phyloP scores from a whole-genome alignment of 306 rosid genomes.

The Hippophae tibetana region DNA sequence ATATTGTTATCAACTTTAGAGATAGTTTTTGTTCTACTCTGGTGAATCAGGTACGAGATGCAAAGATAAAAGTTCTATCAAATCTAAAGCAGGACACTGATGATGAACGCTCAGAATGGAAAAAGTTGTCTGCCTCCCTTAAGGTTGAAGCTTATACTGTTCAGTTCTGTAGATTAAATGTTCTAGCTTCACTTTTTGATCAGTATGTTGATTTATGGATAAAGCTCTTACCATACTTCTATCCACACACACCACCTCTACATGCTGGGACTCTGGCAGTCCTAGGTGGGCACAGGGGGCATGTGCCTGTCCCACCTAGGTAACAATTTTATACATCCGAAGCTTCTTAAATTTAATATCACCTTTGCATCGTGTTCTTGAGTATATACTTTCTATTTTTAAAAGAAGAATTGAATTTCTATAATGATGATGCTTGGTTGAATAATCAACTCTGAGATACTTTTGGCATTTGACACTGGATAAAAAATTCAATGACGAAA shows the following conservation, averaged over 20 bases:
- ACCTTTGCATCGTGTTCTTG: background rate
- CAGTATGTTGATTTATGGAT: background rate
- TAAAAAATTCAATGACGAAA: too few relatives aligned
- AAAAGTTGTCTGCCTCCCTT: constrained; percentile 52
- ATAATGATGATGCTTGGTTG: too few relatives aligned
- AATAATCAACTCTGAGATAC: too few relatives aligned
- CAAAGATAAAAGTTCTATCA: constrained; percentile 64
- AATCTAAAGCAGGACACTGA: constrained; percentile 62
- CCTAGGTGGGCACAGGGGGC: too few relatives aligned
- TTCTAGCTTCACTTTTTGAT: background rate
- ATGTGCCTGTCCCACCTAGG: background rate
- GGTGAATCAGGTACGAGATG: constrained; percentile 69
- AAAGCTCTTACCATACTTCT: background rate
- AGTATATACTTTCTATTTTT: too few relatives aligned
- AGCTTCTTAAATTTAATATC: background rate
- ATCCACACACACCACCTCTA: too few relatives aligned
- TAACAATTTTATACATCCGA: background rate
- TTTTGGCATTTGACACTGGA: too few relatives aligned
- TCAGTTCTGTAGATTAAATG: constrained; percentile 5
- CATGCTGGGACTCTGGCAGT: background rate
- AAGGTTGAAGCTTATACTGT: constrained; percentile 43
- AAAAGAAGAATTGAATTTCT: too few relatives aligned
- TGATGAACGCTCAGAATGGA: constrained; percentile 71
- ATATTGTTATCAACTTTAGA: too few relatives aligned
- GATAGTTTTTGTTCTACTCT: constrained; percentile 16